These are phyloP conservation scores for Acanthamoeba triangularis DNA, from an alignment of 208 protist species.

Conservation along the genomic window DNA sequence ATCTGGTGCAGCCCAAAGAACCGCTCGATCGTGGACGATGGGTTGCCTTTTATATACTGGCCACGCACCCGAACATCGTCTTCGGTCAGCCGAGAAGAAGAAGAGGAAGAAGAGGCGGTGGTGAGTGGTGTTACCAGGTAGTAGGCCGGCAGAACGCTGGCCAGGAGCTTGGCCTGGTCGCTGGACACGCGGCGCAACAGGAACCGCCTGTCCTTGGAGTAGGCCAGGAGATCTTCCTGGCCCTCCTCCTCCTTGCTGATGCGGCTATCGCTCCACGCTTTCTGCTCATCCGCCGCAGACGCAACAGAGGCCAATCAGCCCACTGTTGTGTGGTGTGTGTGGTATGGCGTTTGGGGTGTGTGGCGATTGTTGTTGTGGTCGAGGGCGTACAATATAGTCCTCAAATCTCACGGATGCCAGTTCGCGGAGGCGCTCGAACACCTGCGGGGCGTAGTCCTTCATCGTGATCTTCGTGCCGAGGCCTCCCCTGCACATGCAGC, in stretches of 20 bases:
- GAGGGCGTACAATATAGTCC: background rate
- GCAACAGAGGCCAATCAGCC: no score
- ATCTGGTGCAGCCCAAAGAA: constrained; percentile 34
- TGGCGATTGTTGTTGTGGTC: background rate
- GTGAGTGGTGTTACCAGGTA: no score
- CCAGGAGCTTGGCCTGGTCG: constrained; percentile 25
- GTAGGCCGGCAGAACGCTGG: constrained; percentile 15
- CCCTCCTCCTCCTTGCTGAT: background rate
- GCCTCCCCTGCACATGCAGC: background rate
- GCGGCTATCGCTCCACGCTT: constrained; percentile 56
- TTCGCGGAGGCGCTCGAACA: background rate
- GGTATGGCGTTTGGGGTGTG: background rate
- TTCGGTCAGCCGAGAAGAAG: background rate
- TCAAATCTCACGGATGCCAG: background rate
- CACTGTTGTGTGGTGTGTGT: background rate
- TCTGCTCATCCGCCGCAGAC: no score
- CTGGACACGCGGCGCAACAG: background rate
- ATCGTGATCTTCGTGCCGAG: constrained; percentile 11
- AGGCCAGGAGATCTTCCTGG: background rate
- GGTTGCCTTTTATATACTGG: constrained; percentile 20
- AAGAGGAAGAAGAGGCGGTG: background rate
- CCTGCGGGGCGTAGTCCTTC: constrained; percentile 50
- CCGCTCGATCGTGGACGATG: background rate
- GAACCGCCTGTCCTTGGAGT: background rate
- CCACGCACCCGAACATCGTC: background rate